Evolutionary conservation across 164 flowering plant species (phyloP), one percentile per base, ranked within the genome.

Genomic region (Protea cynaroides): DNA sequence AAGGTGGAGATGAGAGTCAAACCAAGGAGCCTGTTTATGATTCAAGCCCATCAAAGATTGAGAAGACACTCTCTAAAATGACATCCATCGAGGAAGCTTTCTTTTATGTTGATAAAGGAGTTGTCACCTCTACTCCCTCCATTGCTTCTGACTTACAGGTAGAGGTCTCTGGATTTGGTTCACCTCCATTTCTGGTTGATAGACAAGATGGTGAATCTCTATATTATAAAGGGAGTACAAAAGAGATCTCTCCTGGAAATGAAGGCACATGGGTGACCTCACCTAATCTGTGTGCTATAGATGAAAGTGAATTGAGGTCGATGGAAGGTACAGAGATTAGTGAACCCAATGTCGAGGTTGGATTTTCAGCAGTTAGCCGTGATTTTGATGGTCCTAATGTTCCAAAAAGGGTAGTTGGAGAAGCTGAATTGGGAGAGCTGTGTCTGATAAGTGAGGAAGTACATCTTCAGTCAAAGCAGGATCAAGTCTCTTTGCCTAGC

Each of bases 1-100:
- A 69, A 25, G 67, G 37, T 53, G 64, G 58, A 25, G 80, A 74
- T 65, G 84, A 73, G 25, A 68, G 44, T 69, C 78, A 69, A 46
- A 71, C 64, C 29, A 74, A 58, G 66, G 90, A 79, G 55, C 97
- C 94, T 11, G 83, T 89, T 56, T 89, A 84, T 76, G 96, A 89
- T 71, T 78, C 82, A 22, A 87, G 89, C 68, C 94, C 91, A 7
- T 72, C 69, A 3, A 73, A 80, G 17, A 18, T 23, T 7, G 71
- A 67, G 61, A 83, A 72, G 54, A 18, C 63, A 37, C 75, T 65
- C 7, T 79, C 83, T 64, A 66, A 61, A n/a, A 8, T 70, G 61
- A n/a, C 68, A 56, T 40, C 56, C 25, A 61, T 68, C 21, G 58
- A 50, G 34, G 70, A 73, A 37, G 69, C 58, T 64, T 5, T 50